Evolutionary conservation across 805 yeast species (phyloP).

Genomic region (Kodamaea nitidulidarum): DNA sequence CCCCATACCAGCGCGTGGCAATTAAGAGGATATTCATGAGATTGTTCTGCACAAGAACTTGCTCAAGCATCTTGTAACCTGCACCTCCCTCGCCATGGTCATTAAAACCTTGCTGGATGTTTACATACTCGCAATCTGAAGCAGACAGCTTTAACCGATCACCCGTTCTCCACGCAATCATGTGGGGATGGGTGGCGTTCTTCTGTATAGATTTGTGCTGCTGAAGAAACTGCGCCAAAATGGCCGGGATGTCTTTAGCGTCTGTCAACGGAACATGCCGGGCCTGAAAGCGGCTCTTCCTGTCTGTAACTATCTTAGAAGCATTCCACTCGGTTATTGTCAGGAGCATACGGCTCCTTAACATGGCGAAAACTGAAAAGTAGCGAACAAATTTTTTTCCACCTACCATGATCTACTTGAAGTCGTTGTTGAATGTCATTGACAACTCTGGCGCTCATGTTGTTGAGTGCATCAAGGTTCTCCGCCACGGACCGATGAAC

Average conservation of each 20-base stretch:
- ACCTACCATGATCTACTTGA: conserved; percentile 73
- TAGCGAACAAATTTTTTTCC: conserved; percentile 1
- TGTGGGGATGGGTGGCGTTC: conserved; percentile 64
- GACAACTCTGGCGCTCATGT: conserved; percentile 95
- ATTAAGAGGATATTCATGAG: conserved; percentile 56
- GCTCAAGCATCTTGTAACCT: conserved; percentile 52
- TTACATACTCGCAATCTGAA: conserved; percentile 14
- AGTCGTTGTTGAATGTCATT: conserved; percentile 81
- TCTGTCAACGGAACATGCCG: conserved; percentile 43
- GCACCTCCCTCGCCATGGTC: conserved; percentile 80
- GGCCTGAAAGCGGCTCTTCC: conserved; percentile 67
- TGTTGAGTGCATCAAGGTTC: conserved; percentile 93
- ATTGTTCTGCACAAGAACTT: conserved; percentile 47
- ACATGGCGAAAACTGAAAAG: not conserved
- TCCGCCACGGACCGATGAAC: conserved; percentile 81
- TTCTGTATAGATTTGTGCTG: conserved; percentile 47
- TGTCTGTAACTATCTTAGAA: conserved; percentile 33
- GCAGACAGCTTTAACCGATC: too few species aligned
- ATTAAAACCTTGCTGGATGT: conserved; percentile 53
- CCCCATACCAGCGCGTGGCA: conserved; percentile 82
- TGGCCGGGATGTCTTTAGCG: conserved; percentile 38
- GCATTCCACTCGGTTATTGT: conserved; percentile 27
- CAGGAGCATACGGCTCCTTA: not conserved
- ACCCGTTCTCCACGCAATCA: conserved; percentile 65
- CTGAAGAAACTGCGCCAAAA: conserved; percentile 39